phyloP scores from a whole-genome alignment of 2,329 filamentous ascomycete genomes.

The Tolypocladium ophioglossoides region DNA sequence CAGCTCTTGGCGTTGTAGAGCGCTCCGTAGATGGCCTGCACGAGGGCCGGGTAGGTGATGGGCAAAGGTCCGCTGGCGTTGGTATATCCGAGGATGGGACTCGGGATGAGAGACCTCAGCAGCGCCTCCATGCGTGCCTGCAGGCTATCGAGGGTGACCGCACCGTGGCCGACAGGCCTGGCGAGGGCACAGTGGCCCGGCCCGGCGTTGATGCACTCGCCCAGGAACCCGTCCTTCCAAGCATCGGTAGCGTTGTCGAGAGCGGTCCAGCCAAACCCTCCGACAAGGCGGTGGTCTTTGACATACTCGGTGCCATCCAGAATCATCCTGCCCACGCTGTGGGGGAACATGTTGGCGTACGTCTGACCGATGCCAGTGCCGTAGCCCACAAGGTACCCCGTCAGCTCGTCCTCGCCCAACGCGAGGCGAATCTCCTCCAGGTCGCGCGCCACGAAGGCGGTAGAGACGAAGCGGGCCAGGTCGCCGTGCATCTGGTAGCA shows the following conservation, averaged over 20 bases:
- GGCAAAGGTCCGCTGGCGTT: constrained; percentile 28
- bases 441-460: constrained; percentile 35
- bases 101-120: constrained; percentile 24
- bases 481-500: constrained; percentile 34
- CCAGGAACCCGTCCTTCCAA: constrained; percentile 39
- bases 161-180: constrained; percentile 11
- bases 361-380: constrained; percentile 42
- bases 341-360: constrained; percentile 39
- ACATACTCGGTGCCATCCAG: constrained; percentile 39
- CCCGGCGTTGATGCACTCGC: constrained; percentile 37
- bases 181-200: constrained; percentile 34
- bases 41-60: constrained; percentile 33
- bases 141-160: constrained; percentile 24
- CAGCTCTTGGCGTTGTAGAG: constrained; percentile 34
- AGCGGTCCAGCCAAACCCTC: constrained; percentile 35
- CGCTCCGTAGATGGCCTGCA: constrained; percentile 26
- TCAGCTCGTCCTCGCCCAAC: constrained; percentile 34
- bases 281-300: constrained; percentile 31
- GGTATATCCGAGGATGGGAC: constrained; percentile 28
- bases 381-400: constrained; percentile 39
- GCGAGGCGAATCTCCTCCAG: constrained; percentile 36
- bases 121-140: constrained; percentile 27
- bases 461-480: constrained; percentile 33
- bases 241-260: constrained; percentile 38
- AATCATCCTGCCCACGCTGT: constrained; percentile 35